Conservation (phyloP, 352 stramenopile genomes). For the Globisporangium irregulare region DNA sequence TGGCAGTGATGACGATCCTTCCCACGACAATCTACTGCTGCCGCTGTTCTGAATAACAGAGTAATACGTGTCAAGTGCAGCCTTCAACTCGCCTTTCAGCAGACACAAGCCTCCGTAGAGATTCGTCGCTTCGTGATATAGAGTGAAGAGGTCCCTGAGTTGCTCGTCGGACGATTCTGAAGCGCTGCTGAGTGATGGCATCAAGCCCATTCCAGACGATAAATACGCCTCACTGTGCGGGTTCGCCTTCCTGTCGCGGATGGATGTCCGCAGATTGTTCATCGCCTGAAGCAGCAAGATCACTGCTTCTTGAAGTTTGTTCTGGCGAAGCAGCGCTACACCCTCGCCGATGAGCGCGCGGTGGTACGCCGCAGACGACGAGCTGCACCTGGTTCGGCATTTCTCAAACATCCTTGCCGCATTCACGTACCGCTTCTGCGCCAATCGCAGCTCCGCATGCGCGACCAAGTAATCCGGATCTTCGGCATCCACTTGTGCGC, state of each 20-base stretch:
- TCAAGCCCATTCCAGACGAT: neutral
- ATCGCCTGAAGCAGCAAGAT: slow-evolving; percentile 39
- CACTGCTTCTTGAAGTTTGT: slow-evolving; percentile 38
- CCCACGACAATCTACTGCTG: neutral
- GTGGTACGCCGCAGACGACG: slow-evolving; percentile 30
- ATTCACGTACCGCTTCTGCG: slow-evolving; percentile 33
- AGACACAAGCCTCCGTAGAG: slow-evolving; percentile 47
- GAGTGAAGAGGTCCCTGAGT: slow-evolving; percentile 20
- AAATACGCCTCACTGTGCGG: neutral
- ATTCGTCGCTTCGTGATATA: slow-evolving; percentile 43
- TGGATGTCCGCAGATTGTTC: slow-evolving; percentile 29
- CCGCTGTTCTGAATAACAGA: slow-evolving; percentile 22
- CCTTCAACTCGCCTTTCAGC: slow-evolving; percentile 47
- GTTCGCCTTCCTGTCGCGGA: slow-evolving; percentile 13
- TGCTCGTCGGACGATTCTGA: slow-evolving; percentile 3
- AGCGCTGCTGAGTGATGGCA: neutral
- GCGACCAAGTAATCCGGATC: slow-evolving; percentile 48
- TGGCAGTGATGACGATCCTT: slow-evolving; percentile 1
- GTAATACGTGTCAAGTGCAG: slow-evolving; percentile 46
- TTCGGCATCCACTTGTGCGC: slow-evolving; percentile 24
- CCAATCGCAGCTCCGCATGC: slow-evolving; percentile 43
- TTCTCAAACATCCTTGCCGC: slow-evolving; percentile 41
- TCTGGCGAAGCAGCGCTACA: slow-evolving; percentile 32
- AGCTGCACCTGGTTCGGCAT: slow-evolving; percentile 25
- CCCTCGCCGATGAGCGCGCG: slow-evolving; percentile 50